These are phyloP conservation scores for Talaromyces wortmannii DNA, from an alignment of 495 filamentous ascomycete genomes.

Conservation along the genomic window DNA sequence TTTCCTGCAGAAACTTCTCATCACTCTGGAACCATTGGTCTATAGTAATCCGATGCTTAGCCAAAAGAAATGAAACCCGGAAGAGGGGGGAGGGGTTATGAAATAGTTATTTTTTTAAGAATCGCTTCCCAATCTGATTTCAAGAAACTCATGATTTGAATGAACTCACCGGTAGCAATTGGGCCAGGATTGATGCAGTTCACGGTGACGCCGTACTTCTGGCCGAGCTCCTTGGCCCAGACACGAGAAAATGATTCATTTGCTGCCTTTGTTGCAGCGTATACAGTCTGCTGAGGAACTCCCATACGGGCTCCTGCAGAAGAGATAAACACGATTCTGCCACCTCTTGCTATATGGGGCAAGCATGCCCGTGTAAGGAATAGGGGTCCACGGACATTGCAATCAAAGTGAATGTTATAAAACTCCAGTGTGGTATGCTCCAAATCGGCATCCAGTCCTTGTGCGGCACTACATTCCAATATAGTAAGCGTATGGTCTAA, in stretches of 20 bases:
- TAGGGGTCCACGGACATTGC: conserved; percentile 11
- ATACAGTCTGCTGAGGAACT: conserved; percentile 8
- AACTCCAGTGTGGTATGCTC: conserved; percentile 26
- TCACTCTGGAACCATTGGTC: conserved; percentile 10
- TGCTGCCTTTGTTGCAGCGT: conserved; percentile 12
- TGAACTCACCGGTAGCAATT: conserved; percentile 14
- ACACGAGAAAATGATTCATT: conserved; percentile 14
- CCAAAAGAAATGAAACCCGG: background rate
- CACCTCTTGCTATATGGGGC: conserved; percentile 3
- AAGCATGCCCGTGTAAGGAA: conserved; percentile 15
- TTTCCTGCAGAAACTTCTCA: conserved; percentile 7
- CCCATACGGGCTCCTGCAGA: conserved; percentile 6
- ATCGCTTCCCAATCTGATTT: background rate
- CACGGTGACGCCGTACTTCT: conserved; percentile 12
- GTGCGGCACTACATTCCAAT: conserved; percentile 19
- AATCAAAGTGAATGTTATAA: conserved; percentile 8
- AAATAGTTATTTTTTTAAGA: background rate
- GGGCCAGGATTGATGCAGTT: conserved; percentile 20
- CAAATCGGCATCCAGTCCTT: conserved; percentile 40
- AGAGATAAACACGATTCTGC: background rate
- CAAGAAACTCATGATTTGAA: background rate
- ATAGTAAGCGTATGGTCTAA: background rate
- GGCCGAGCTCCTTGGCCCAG: conserved; percentile 18
- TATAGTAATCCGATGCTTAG: background rate
- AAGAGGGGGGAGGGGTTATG: background rate